Evolutionary conservation across 2,329 filamentous ascomycete species (phyloP).

Genomic region (Mariannaea elegans): DNA sequence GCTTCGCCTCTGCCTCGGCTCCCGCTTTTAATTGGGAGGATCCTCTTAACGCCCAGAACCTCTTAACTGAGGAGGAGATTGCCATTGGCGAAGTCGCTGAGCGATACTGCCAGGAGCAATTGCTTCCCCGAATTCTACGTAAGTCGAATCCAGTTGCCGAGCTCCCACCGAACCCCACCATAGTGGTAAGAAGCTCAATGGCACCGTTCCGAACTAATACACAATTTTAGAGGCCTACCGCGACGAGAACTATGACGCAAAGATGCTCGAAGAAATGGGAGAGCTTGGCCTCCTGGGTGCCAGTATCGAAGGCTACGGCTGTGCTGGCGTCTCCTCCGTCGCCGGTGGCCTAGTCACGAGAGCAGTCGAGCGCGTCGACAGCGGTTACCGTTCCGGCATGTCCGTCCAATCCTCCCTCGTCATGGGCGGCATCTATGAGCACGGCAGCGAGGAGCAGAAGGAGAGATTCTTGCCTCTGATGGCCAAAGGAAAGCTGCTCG

Average conservation of each 20-base stretch:
- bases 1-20: constrained; percentile 48
- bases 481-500: constrained; percentile 83
- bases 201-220: constrained; percentile 17
- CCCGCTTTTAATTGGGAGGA: constrained; percentile 88
- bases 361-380: constrained; percentile 90
- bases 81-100: constrained; percentile 92
- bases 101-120: constrained; percentile 89
- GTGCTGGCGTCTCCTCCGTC: constrained; percentile 86
- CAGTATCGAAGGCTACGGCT: constrained; percentile 87
- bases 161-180: constrained; percentile 9
- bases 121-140: constrained; percentile 89
- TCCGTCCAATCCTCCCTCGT: constrained; percentile 92
- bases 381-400: constrained; percentile 91
- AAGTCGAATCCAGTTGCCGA: constrained; percentile 34
- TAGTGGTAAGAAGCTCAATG: neutral
- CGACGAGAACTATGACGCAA: constrained; percentile 85
- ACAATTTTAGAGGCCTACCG: constrained; percentile 75
- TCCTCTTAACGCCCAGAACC: constrained; percentile 76
- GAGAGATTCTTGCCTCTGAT: constrained; percentile 82
- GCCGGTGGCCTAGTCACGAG: constrained; percentile 90
- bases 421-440: constrained; percentile 92
- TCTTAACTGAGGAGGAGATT: constrained; percentile 89
- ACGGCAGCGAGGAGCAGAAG: constrained; percentile 87
- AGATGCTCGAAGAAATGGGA: constrained; percentile 91
- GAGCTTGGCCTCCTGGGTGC: constrained; percentile 88